Evolutionary conservation across 768 basidiomycete species (phyloP), one percentile per base, ranked within the genome.

Genomic region (Boletus rubroflammeus): DNA sequence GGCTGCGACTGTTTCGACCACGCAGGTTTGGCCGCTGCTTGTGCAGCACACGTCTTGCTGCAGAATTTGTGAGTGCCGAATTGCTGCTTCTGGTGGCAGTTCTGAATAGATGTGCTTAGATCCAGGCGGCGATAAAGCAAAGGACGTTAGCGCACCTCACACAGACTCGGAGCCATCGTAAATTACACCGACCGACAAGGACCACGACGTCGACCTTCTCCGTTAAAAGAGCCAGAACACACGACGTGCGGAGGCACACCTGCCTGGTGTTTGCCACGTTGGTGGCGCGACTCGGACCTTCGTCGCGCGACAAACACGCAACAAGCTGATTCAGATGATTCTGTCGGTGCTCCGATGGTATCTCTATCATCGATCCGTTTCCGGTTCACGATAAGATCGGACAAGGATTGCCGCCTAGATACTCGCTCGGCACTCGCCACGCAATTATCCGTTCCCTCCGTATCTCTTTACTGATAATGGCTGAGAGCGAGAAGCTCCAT

Each of bases 11-110:
- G 64, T 35, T 42, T 66, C 15, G 47, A 15, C 13, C 38, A 44
- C 19, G 51, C 47, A 48, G 59, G 45, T n/a, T 52, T 56, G n/a
- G 59, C 42, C 15, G 58, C 62, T 29, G 68, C 71, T 75, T 80
- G 60, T 26, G 81, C 76, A 9, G 74, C 73, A 57, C 83, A 85
- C 10, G 76, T 78, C 67, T 78, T 83, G 51, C 81, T 73, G 56
- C 83, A 85, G 60, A 76, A 85, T 17, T 73, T 75, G 69, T 83
- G 82, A 26, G 75, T 75, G 46, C 72, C 68, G 49, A 75, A 79
- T 64, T 83, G 84, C n/a, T 81, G 81, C 46, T 74, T 76, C 38
- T 75, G 54, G 62, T 79, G 78, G 61, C 84, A 86, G 41, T 75
- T 75, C 84, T 85, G 50, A 35, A 29, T 0, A 14, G 25, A 51